phyloP scores from a whole-genome alignment of 192 early-diverging fungal species.

The Physocladia obscura region DNA sequence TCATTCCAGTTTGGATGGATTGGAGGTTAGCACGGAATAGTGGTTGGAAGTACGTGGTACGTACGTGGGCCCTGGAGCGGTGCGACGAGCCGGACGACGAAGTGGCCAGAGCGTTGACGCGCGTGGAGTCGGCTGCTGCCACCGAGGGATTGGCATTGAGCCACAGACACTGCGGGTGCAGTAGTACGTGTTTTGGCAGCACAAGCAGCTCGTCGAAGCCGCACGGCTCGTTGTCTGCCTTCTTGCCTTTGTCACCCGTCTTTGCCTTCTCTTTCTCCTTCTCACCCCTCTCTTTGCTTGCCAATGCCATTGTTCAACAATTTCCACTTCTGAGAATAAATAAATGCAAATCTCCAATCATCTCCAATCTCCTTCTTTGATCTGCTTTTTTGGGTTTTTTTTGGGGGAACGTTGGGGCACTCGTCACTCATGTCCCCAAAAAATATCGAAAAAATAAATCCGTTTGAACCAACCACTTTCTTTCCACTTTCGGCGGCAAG shows the following conservation, averaged over 20 bases:
- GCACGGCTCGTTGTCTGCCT: background rate
- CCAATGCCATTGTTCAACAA: too few relatives aligned
- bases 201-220: background rate
- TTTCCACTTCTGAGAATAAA: too few relatives aligned
- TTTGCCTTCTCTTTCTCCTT: background rate
- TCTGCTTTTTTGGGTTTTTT: too few relatives aligned
- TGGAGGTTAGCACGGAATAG: background rate
- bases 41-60: background rate
- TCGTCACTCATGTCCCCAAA: too few relatives aligned
- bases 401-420: too few relatives aligned
- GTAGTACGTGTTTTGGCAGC: background rate
- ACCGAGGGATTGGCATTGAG: background rate
- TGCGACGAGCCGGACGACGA: background rate
- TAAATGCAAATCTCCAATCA: too few relatives aligned
- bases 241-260: background rate
- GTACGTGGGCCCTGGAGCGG: background rate
- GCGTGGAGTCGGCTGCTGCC: background rate
- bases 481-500: too few relatives aligned
- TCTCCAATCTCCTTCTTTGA: too few relatives aligned
- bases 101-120: background rate
- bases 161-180: conserved; percentile 4
- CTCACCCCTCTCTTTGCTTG: background rate
- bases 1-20: background rate
- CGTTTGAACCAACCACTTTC: too few relatives aligned
- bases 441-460: too few relatives aligned